Evolutionary conservation across 2,329 filamentous ascomycete species (phyloP).

Genomic region (Ceratocystis papillata): DNA sequence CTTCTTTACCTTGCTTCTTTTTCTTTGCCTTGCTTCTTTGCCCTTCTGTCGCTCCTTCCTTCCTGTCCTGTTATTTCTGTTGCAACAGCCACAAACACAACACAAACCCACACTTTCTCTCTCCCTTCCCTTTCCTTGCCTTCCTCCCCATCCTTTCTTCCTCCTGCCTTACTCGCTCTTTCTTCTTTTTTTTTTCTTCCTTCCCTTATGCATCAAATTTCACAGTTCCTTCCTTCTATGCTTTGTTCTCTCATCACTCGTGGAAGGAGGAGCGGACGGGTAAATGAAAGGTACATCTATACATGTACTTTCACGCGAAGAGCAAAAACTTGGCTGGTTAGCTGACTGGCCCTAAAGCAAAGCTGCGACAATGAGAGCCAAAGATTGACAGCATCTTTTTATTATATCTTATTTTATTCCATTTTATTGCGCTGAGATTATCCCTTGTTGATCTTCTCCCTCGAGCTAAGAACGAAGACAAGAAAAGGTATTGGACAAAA

Average conservation of each 20-base stretch:
- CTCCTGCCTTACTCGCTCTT: background rate
- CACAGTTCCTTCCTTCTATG: conserved; percentile 4
- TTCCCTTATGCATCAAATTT: background rate
- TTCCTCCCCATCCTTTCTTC: background rate
- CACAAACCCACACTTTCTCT: background rate
- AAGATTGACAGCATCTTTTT: background rate
- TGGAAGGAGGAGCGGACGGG: background rate
- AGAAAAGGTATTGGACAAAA: background rate
- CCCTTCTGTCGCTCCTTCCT: background rate
- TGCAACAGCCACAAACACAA: background rate
- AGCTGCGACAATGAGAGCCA: background rate
- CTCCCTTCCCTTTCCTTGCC: background rate
- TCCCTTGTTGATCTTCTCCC: conserved; percentile 4
- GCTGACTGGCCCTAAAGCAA: background rate
- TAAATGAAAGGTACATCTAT: background rate
- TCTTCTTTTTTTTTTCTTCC: background rate
- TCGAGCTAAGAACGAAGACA: background rate
- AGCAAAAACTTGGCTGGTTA: too few species aligned
- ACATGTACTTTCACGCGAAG: background rate
- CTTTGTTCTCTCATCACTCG: background rate
- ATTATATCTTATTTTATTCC: background rate
- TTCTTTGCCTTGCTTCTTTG: background rate
- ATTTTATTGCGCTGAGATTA: background rate
- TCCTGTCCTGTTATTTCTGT: background rate
- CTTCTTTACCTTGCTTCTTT: background rate